phyloP scores from a whole-genome alignment of 352 stramenopile genomes.

The Phytopythium mirpurense region DNA sequence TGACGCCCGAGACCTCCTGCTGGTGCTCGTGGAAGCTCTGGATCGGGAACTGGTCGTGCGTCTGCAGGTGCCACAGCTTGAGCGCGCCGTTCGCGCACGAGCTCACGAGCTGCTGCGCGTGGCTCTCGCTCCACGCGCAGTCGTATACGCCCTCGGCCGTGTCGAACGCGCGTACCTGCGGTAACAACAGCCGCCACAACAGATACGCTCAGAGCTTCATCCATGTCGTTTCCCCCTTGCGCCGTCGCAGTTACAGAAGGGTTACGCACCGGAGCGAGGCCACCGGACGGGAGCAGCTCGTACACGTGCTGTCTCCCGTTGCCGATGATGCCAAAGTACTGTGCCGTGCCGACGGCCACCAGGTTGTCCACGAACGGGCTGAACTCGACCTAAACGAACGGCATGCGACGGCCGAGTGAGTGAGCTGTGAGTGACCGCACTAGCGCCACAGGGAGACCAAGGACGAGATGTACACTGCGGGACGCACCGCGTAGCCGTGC shows the following conservation, averaged over 20 bases:
- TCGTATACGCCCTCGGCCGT: constrained; percentile 88
- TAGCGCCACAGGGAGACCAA: background rate
- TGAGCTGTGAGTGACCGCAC: background rate
- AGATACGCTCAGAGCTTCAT: too few relatives aligned
- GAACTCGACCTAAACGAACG: constrained; percentile 75
- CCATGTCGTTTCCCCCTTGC: too few relatives aligned
- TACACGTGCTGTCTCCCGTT: constrained; percentile 86
- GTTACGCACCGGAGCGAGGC: constrained; percentile 45
- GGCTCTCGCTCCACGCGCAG: constrained; percentile 87
- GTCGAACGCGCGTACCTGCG: constrained; percentile 82
- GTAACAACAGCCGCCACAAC: too few relatives aligned
- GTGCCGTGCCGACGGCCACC: constrained; percentile 80
- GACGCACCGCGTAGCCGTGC: constrained; percentile 55
- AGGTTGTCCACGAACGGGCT: constrained; percentile 87
- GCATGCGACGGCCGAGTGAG: too few relatives aligned
- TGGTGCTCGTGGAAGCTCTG: constrained; percentile 85
- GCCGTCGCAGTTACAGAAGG: too few relatives aligned
- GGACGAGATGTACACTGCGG: background rate
- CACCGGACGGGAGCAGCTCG: constrained; percentile 62
- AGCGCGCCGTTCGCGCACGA: constrained; percentile 82
- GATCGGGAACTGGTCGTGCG: constrained; percentile 84
- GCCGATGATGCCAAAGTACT: constrained; percentile 92
- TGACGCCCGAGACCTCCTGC: constrained; percentile 81
- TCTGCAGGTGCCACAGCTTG: constrained; percentile 90
- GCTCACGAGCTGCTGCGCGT: constrained; percentile 83